A percentile compares a stretch with the other conserved stretches of the same genome.
phyloP scores from a whole-genome alignment of 2,329 filamentous ascomycete genomes.

The Cadophora gregata region DNA sequence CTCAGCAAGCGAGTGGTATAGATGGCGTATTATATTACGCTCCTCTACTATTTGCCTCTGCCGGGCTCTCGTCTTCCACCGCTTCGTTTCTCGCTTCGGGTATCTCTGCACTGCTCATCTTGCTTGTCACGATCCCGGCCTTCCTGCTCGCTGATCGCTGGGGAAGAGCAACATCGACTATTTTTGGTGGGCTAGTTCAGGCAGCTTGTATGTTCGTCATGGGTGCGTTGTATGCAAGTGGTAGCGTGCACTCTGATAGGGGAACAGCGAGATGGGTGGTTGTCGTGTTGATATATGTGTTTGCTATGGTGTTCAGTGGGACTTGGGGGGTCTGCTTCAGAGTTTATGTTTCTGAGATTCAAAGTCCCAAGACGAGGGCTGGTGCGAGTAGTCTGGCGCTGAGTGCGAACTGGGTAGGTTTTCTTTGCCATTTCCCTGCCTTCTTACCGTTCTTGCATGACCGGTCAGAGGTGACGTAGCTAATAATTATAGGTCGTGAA shows the following conservation, averaged over 20 bases:
- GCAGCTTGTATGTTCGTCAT: conserved; percentile 59
- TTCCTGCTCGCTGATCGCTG: conserved; percentile 62
- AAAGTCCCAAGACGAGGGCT: conserved; percentile 59
- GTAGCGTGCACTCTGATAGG: conserved; percentile 47
- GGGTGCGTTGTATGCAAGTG: conserved; percentile 57
- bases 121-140: conserved; percentile 62
- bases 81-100: conserved; percentile 66
- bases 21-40: conserved; percentile 69
- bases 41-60: conserved; percentile 63
- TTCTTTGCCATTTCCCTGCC: background rate
- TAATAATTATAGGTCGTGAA: conserved; percentile 24
- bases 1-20: conserved; percentile 66
- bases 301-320: conserved; percentile 52
- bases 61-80: conserved; percentile 59
- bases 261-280: conserved; percentile 56
- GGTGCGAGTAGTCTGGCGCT: conserved; percentile 59
- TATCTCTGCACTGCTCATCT: conserved; percentile 63
- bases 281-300: conserved; percentile 56
- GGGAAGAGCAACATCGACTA: conserved; percentile 59
- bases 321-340: conserved; percentile 62
- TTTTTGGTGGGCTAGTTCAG: conserved; percentile 59
- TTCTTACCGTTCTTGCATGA: background rate
- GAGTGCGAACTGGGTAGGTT: conserved; percentile 50
- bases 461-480: background rate
- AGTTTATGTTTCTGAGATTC: conserved; percentile 64